These are phyloP conservation scores for Cordyceps farinosa DNA, from an alignment of 2,329 filamentous ascomycete genomes.

Conservation along the genomic window DNA sequence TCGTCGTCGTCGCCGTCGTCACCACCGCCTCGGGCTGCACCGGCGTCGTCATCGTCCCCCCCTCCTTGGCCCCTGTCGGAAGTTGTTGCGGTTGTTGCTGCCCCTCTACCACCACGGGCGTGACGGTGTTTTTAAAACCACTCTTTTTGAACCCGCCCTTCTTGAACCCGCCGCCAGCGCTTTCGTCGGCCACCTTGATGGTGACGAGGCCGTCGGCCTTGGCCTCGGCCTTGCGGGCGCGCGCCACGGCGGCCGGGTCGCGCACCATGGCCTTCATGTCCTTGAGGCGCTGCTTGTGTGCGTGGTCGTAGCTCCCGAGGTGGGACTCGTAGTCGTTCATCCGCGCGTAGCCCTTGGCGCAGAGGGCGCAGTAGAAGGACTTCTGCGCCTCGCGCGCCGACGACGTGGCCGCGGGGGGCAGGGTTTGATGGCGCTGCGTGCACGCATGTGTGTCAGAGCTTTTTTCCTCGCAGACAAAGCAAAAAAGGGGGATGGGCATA, in stretches of 20 bases:
- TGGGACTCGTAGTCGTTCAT: slow-evolving; percentile 97
- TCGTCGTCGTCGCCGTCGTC: slow-evolving; percentile 23
- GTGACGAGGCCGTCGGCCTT: slow-evolving; percentile 66
- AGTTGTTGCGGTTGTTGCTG: slow-evolving; percentile 11
- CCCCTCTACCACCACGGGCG: slow-evolving; percentile 45
- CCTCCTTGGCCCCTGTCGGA: slow-evolving; percentile 22
- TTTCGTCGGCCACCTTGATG: slow-evolving; percentile 54
- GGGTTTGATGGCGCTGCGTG: slow-evolving; percentile 59
- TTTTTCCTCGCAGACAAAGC: too few relatives aligned
- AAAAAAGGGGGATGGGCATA: slow-evolving; percentile 3
- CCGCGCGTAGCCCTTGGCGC: slow-evolving; percentile 89
- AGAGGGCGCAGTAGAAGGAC: slow-evolving; percentile 81
- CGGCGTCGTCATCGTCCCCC: slow-evolving; percentile 38
- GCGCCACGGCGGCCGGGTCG: slow-evolving; percentile 62
- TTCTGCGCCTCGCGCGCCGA: slow-evolving; percentile 72
- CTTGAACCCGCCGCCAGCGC: slow-evolving; percentile 51
- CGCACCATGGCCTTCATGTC: slow-evolving; percentile 83
- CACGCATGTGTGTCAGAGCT: slow-evolving; percentile 36
- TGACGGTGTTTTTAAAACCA: slow-evolving; percentile 76
- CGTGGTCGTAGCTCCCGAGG: slow-evolving; percentile 90
- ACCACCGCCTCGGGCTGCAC: slow-evolving; percentile 30
- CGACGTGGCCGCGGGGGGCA: slow-evolving; percentile 55
- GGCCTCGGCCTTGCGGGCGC: slow-evolving; percentile 66
- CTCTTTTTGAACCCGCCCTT: slow-evolving; percentile 76
- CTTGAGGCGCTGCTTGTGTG: slow-evolving; percentile 84